Evolutionary conservation across 2,329 filamentous ascomycete genomes (phyloP).

Genomic region (Eurotiales sp.): DNA sequence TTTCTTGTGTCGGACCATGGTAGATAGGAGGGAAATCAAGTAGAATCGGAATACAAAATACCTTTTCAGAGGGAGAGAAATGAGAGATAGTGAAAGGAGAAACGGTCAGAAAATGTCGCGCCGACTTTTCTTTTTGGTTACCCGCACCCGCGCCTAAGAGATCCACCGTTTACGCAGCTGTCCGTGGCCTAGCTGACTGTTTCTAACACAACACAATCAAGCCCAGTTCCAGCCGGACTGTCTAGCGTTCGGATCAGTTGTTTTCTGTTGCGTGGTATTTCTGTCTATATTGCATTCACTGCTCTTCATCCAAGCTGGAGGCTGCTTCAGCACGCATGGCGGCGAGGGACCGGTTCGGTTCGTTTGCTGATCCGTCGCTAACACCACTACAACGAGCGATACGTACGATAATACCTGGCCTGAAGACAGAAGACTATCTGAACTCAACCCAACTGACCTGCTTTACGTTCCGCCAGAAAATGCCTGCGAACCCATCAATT

Average conservation of each 20-base stretch:
- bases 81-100: not conserved
- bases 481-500: slow-evolving; percentile 95
- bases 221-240: no score
- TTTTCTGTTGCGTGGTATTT: slow-evolving; percentile 7
- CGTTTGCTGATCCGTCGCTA: slow-evolving; percentile 70
- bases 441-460: not conserved
- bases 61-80: not conserved
- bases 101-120: not conserved
- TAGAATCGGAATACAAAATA: not conserved
- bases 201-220: not conserved
- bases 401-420: slow-evolving; percentile 43
- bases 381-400: slow-evolving; percentile 94
- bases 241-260: no score
- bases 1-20: slow-evolving; percentile 96
- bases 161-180: slow-evolving; percentile 9
- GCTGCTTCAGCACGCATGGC: slow-evolving; percentile 93
- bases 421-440: no score
- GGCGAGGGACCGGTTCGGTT: slow-evolving; percentile 87
- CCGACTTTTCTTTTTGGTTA: not conserved
- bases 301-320: slow-evolving; percentile 64
- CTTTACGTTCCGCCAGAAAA: slow-evolving; percentile 53
- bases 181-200: not conserved
- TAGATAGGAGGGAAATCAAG: slow-evolving; percentile 1
- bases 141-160: slow-evolving; percentile 2
- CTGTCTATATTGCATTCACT: slow-evolving; percentile 13